Evolutionary conservation across 2,329 filamentous ascomycete species (phyloP), one percentile per base, ranked within the genome.

Genomic region (Clonostachys sp.): DNA sequence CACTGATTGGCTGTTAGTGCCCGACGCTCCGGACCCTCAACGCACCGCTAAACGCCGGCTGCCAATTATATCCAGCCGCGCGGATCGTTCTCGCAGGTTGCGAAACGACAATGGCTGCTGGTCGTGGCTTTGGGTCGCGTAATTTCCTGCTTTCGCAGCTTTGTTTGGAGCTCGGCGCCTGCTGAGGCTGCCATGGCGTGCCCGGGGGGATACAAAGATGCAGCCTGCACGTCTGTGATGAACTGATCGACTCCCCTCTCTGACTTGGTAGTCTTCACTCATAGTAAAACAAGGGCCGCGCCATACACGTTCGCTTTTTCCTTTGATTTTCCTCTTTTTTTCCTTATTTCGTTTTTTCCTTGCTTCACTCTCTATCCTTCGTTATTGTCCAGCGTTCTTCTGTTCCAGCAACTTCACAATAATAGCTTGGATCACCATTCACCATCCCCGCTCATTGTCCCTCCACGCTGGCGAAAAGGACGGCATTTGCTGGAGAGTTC

Each of bases 1-100:
- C 43, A 42, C 48, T 50, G 59, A 61, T 62, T 61, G 60, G 60
- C 51, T 49, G 51, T 33, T 50, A 54, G 47, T 48, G 48, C 49
- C 46, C 48, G 45, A 42, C 47, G 46, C 35, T 46, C 50, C 45
- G 42, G 49, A 53, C 53, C 50, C 45, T 18, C 24, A 30, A 9
- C 24, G 24, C 24, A 30, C 24, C 8, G 24, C 24, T 17, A 16
- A 16, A 42, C n/a, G 41, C 41, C 41, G n/a, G 44, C 34, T 39
- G 44, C 44, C 44, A 45, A 45, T 45, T 38, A 45, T 35, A 38
- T 36, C 30, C 12, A 45, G 13, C 30, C 40, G 30, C 18, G 17
- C 30, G 30, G 17, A 18, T n/a, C 12, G 13, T 33, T 6, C 43
- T 33, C 43, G 30, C 18, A 13, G 16, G 40, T 17, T 24, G 18